Conservation (phyloP, 257 asterid species). For the Leptodermis oblonga region DNA sequence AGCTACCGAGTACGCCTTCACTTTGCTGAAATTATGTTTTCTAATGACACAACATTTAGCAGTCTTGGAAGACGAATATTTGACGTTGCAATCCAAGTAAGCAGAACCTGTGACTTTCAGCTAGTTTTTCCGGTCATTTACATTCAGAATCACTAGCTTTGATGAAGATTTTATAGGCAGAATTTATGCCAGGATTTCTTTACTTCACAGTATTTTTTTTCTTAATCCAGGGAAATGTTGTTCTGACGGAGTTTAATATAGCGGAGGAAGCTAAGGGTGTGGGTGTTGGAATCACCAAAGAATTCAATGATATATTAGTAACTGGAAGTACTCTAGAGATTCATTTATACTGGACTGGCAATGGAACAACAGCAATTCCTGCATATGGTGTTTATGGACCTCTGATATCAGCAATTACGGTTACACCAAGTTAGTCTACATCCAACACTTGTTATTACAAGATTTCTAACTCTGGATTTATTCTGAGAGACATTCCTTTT, state of each 20-base stretch:
- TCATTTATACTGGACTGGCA: conserved; percentile 95
- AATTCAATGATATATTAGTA: conserved; percentile 39
- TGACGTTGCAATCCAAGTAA: conserved; percentile 87
- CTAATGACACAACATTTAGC: conserved; percentile 46
- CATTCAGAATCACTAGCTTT: neutral
- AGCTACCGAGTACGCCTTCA: conserved; percentile 85
- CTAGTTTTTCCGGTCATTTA: neutral
- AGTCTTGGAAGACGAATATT: conserved; percentile 77
- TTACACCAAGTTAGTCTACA: conserved; percentile 67
- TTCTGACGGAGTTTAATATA: conserved; percentile 56
- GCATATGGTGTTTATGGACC: conserved; percentile 84
- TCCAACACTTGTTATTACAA: conserved; percentile 1
- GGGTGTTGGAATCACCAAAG: conserved; percentile 48
- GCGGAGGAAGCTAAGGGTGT: conserved; percentile 57
- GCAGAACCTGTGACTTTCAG: conserved; percentile 14
- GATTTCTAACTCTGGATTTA: conserved; percentile 9
- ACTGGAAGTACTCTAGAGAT: conserved; percentile 71
- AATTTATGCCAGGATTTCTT: neutral
- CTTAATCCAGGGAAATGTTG: conserved; percentile 77
- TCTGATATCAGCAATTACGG: conserved; percentile 75
- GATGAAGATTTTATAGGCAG: neutral
- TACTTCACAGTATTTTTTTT: conserved; percentile 3
- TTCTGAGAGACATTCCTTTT: conserved; percentile 4
- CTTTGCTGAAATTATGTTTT: conserved; percentile 78
- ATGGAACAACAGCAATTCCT: conserved; percentile 87